Evolutionary conservation across 208 protist genomes (phyloP).

Genomic region (Porcisia hertigi): DNA sequence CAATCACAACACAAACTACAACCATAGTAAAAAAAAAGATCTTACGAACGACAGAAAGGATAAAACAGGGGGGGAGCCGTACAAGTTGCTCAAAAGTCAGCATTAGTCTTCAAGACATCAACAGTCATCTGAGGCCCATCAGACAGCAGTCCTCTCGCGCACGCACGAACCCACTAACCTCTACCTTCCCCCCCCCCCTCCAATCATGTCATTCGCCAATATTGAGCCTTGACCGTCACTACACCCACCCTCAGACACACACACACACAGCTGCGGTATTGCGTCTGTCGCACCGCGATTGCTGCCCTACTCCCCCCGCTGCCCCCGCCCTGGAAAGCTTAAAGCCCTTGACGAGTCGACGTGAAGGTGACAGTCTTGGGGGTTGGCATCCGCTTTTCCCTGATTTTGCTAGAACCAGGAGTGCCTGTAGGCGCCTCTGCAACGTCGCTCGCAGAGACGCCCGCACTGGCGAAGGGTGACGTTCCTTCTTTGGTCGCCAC

Average conservation of each 20-base stretch:
- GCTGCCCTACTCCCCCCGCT: not conserved
- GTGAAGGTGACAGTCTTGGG: conserved; percentile 27
- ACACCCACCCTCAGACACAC: no score
- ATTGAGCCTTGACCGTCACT: not conserved
- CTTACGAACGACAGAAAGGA: not conserved
- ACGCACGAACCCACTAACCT: not conserved
- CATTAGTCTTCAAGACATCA: not conserved
- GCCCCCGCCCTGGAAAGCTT: not conserved
- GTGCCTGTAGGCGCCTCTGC: conserved; percentile 8
- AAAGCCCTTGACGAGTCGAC: conserved; percentile 16
- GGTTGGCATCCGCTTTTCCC: conserved; percentile 18
- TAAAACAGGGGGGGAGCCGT: not conserved
- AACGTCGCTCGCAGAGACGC: not conserved
- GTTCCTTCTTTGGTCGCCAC: conserved; percentile 1
- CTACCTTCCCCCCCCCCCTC: not conserved
- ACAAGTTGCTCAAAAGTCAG: not conserved
- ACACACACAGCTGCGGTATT: not conserved
- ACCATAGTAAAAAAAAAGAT: conserved; percentile 6
- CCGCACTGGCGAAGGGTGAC: not conserved
- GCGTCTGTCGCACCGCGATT: not conserved
- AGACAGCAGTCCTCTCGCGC: not conserved
- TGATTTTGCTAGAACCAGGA: not conserved
- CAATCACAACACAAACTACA: not conserved
- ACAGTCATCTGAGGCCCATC: not conserved
- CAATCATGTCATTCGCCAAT: not conserved